These are phyloP conservation scores for Zygoascus bituminiphila DNA, from an alignment of 805 yeast genomes.

Conservation along the genomic window DNA sequence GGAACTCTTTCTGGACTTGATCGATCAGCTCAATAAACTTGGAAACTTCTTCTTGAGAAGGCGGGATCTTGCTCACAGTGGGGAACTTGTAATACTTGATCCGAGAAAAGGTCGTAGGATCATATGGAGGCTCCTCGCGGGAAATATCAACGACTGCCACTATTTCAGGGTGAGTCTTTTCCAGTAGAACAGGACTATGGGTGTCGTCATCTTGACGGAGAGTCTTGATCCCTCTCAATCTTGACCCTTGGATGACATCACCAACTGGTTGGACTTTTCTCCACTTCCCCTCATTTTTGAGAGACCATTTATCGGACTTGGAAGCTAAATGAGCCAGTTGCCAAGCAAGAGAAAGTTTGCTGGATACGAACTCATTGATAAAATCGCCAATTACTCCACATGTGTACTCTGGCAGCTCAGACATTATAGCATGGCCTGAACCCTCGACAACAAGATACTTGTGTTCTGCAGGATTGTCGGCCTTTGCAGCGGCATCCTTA, in stretches of 20 bases:
- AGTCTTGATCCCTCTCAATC: constrained; percentile 66
- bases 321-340: constrained; percentile 44
- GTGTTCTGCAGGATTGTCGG: constrained; percentile 6
- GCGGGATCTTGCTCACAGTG: constrained; percentile 71
- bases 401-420: constrained; percentile 55
- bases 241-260: constrained; percentile 32
- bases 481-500: constrained; percentile 14
- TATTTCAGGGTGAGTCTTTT: constrained; percentile 42
- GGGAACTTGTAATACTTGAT: constrained; percentile 63
- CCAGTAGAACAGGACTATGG: constrained; percentile 54
- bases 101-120: constrained; percentile 45
- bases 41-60: constrained; percentile 51
- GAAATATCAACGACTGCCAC: constrained; percentile 62
- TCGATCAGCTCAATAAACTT: constrained; percentile 48
- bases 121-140: constrained; percentile 56
- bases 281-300: constrained; percentile 72
- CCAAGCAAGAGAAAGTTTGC: constrained; percentile 62
- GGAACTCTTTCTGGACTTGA: constrained; percentile 31
- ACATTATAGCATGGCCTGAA: constrained; percentile 59
- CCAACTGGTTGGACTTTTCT: constrained; percentile 41
- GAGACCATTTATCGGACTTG: constrained; percentile 67
- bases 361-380: constrained; percentile 40
- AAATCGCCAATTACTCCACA: constrained; percentile 57
- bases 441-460: constrained; percentile 21
- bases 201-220: constrained; percentile 51